Evolutionary conservation across 805 yeast species (phyloP), one percentile per base, ranked within the genome.

Genomic region (Metschnikowia amazonensis): DNA sequence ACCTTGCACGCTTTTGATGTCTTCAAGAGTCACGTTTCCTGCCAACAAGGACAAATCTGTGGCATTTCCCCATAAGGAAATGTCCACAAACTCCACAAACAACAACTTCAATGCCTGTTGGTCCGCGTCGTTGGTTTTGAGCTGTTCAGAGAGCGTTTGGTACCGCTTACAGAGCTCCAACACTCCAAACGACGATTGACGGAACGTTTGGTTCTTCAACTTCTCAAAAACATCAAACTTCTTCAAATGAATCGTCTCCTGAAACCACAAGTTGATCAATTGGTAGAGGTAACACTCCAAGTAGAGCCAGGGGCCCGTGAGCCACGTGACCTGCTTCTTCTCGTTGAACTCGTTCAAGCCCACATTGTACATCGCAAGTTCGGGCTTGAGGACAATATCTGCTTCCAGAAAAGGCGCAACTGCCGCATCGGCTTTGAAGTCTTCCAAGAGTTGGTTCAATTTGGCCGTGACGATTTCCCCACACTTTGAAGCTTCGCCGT

Each of bases 1-100:
- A 35, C 97, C 97, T 70, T 94, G 99, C 32, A 89, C 80, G 5
- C 92, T 81, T 64, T 88, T 86, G 58, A 94, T 85, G 53, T 94
- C 97, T 38, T 90, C 97, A 24, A 89, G 63, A 2, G 74, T 60
- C 6, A 89, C 81, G n/a, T 92, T 89, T 48, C 87, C 89, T 3
- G 95, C 90, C 51, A 94, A 73, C 44, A 95, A 70, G 0, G 97
- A 89, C 59, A 94, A 75, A 65, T 94, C 99, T 3, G 97, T 88
- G 16, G 98, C 97, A 65, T 94, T 94, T 23, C 99, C 99, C 99
- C 99, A 94, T 44, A 94, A 67, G 0, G 97, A 87, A 45, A 92
- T 79, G 60, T 89, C 96, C 35, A 86, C 67, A 51, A 90, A 86
- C 62, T 94, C 99, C 50, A 74, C 78, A 71, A 89, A 90, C 36